Evolutionary conservation across 2,329 filamentous ascomycete genomes (phyloP).

Genomic region (Fusarium sp.): DNA sequence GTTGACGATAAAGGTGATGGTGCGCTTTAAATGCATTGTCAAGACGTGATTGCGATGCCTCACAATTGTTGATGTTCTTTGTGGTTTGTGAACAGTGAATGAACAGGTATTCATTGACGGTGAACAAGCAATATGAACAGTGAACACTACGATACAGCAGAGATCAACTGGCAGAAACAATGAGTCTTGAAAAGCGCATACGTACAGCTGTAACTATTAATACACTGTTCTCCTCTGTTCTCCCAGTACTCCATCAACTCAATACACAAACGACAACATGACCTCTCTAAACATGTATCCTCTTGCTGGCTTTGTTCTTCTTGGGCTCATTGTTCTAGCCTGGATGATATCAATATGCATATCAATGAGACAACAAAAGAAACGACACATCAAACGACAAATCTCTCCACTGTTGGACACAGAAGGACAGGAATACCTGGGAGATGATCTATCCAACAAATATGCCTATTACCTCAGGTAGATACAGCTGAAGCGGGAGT

Average conservation of each 20-base stretch:
- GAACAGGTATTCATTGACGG: neutral
- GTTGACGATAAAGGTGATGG: neutral
- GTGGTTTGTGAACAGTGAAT: neutral
- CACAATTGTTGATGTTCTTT: neutral
- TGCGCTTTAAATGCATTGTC: neutral
- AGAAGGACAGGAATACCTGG: neutral
- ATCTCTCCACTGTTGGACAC: slow-evolving; percentile 7
- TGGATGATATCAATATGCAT: neutral
- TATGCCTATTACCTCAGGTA: neutral
- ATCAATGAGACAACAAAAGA: neutral
- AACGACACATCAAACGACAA: neutral
- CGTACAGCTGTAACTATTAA: neutral
- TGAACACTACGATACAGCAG: neutral
- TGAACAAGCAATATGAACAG: neutral
- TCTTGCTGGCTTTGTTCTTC: neutral
- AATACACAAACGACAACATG: neutral
- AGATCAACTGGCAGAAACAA: neutral
- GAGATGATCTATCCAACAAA: neutral
- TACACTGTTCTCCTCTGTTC: neutral
- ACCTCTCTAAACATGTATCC: slow-evolving; percentile 1
- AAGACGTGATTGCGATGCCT: neutral
- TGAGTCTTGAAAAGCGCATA: neutral
- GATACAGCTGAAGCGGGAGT: neutral
- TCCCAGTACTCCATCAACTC: neutral
- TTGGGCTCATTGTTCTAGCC: slow-evolving; percentile 10